Conservation (phyloP, 345 rosid species). For the Durio zibethinus region DNA sequence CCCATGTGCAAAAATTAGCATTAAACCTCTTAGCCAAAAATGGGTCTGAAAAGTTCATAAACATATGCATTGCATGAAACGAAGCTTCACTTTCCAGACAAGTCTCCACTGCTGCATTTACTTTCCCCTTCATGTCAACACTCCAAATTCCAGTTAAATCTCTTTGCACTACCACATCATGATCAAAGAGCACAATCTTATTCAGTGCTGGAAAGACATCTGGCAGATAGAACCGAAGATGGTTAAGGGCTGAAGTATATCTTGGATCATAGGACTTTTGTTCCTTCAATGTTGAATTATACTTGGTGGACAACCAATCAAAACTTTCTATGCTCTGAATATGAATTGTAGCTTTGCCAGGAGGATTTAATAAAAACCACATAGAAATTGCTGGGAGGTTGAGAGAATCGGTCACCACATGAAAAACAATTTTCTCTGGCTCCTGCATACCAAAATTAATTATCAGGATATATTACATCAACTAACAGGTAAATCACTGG, state of each 20-base stretch:
- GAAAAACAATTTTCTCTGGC: slow-evolving; percentile 72
- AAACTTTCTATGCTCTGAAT: slow-evolving; percentile 64
- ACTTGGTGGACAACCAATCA: slow-evolving; percentile 55
- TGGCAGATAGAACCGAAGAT: slow-evolving; percentile 85
- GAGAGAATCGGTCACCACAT: slow-evolving; percentile 80
- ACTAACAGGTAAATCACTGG: background rate
- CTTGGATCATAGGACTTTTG: slow-evolving; percentile 61
- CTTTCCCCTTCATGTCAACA: slow-evolving; percentile 74
- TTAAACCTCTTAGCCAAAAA: slow-evolving; percentile 52
- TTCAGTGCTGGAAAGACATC: slow-evolving; percentile 69
- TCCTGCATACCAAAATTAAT: slow-evolving; percentile 39
- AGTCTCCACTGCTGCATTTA: slow-evolving; percentile 86
- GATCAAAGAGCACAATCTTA: slow-evolving; percentile 77
- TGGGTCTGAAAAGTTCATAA: slow-evolving; percentile 68
- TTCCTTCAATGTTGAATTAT: slow-evolving; percentile 46
- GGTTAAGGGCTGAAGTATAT: slow-evolving; percentile 66
- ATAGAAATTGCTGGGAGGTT: slow-evolving; percentile 81
- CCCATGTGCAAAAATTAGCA: slow-evolving; percentile 84
- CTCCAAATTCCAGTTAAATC: slow-evolving; percentile 71
- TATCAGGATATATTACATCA: slow-evolving; percentile 5
- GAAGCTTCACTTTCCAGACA: slow-evolving; percentile 61
- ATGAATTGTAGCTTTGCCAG: slow-evolving; percentile 56
- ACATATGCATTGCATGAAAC: slow-evolving; percentile 53
- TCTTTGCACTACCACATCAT: slow-evolving; percentile 89
- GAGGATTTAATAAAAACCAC: slow-evolving; percentile 82